A percentile compares a stretch with the other conserved stretches of the same genome.
These are phyloP conservation scores for Poa pratensis DNA, from an alignment of 176 grass and related monocot genomes.

Conservation along the genomic window DNA sequence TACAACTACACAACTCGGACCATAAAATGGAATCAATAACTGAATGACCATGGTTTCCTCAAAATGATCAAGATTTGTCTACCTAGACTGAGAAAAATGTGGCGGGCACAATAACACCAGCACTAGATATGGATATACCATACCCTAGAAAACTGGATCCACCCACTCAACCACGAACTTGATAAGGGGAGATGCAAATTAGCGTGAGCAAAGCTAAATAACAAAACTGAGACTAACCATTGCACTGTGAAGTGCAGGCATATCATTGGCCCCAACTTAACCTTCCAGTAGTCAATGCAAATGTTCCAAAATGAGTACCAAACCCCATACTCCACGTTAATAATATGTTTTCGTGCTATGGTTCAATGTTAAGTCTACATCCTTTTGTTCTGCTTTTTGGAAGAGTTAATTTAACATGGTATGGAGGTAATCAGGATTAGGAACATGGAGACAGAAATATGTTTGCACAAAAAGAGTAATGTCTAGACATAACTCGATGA, in stretches of 20 bases:
- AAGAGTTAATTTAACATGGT: not conserved
- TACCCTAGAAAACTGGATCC: not conserved
- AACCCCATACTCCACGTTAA: slow-evolving; percentile 17
- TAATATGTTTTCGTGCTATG: not conserved
- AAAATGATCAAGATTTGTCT: not conserved
- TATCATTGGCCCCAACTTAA: not conserved
- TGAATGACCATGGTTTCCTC: not conserved
- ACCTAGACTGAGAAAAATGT: not conserved
- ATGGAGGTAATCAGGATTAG: not conserved
- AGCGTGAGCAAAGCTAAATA: not conserved
- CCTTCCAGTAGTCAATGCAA: slow-evolving; percentile 20
- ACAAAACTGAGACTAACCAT: not conserved
- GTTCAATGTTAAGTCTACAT: not conserved
- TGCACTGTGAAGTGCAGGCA: not conserved
- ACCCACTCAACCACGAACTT: not conserved
- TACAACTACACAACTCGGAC: not conserved
- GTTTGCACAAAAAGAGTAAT: not conserved
- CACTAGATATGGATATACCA: not conserved
- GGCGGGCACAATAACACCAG: not conserved
- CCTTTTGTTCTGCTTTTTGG: not conserved
- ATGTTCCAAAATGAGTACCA: not conserved
- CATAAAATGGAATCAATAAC: not conserved
- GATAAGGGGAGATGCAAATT: not conserved
- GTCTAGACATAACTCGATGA: not conserved
- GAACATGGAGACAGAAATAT: not conserved